These are phyloP conservation scores for Apophysomyces variabilis DNA, from an alignment of 371 early-diverging fungal genomes.

Conservation along the genomic window DNA sequence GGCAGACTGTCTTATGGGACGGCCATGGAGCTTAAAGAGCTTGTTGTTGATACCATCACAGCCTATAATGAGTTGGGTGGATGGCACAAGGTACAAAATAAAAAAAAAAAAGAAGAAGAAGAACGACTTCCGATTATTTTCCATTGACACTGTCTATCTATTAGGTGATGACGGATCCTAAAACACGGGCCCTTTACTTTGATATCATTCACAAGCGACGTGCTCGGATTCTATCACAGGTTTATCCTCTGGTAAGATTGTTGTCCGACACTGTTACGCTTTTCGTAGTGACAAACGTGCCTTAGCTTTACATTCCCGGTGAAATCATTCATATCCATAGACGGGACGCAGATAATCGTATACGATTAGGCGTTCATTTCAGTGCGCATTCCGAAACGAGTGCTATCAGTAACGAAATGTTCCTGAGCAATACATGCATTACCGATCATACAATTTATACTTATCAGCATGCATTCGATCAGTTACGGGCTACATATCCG, in stretches of 20 bases:
- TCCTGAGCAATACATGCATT: constrained; percentile 44
- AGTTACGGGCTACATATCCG: constrained; percentile 21
- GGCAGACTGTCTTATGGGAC: constrained; percentile 78
- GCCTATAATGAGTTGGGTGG: constrained; percentile 41
- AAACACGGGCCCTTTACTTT: constrained; percentile 32
- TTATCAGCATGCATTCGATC: constrained; percentile 38
- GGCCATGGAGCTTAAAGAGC: constrained; percentile 52
- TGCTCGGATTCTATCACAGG: constrained; percentile 27
- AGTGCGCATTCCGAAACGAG: constrained; percentile 25
- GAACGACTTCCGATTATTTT: background rate
- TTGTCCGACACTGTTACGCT: too few species aligned
- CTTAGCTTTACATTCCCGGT: constrained; percentile 49
- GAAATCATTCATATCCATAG: constrained; percentile 41
- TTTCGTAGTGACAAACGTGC: background rate
- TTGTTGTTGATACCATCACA: constrained; percentile 44
- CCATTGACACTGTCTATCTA: background rate
- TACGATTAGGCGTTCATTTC: constrained; percentile 19
- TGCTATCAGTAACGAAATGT: constrained; percentile 39
- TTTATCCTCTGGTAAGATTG: constrained; percentile 43
- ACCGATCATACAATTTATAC: constrained; percentile 45
- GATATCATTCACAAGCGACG: constrained; percentile 36
- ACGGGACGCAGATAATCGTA: constrained; percentile 19
- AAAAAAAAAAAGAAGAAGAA: background rate
- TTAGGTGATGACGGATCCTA: constrained; percentile 28
- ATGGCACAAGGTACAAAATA: constrained; percentile 24